Evolutionary conservation across 257 asterid species (phyloP), one percentile per base, ranked within the genome.

Genomic region (Phtheirospermum japonicum): DNA sequence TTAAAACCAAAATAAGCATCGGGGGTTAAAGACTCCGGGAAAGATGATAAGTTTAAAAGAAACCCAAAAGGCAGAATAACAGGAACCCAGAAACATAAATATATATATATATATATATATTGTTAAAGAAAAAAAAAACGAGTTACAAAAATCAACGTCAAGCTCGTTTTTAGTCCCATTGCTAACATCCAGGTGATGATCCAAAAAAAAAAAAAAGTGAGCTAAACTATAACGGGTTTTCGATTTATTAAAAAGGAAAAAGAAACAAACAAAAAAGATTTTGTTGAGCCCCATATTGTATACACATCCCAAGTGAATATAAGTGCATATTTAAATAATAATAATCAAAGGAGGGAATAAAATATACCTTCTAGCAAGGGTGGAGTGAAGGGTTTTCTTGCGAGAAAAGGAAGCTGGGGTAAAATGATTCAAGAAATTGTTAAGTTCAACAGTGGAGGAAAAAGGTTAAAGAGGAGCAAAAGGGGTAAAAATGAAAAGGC

Each of bases 351-450:
- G 52, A 20, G 34, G 34, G 31, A 30, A 6, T 13, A 5, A 54
- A 53, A 70, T 10, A 42, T n/a, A 53, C 74, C 69, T 59, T 42
- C 0, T 16, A 2, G 0, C 60, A 14, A 20, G 40, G 51, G 53
- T 30, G 9, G 32, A 45, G 16, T 4, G 20, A 70, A 59, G 2
- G 43, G 59, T 43, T 70, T 59, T 12, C 75, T 45, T 70, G 65
- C 40, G 5, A 33, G 14, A 40, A n/a, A 62, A 62, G 69, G 28
- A 61, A 62, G 59, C 34, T 6, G 12, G 18, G 59, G 69, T 69
- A 50, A 67, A 49, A 31, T 55, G 49, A 12, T 64, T 36, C 32
- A 43, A 20, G 32, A 32, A 31, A 17, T 1, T 51, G 37, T 48
- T 11, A 40, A 40, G 48, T 9, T 40, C 4, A 7, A 12, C 9